Evolutionary conservation across 495 filamentous ascomycete species (phyloP), one percentile per base, ranked within the genome.

Genomic region (Aspergillus wentii): DNA sequence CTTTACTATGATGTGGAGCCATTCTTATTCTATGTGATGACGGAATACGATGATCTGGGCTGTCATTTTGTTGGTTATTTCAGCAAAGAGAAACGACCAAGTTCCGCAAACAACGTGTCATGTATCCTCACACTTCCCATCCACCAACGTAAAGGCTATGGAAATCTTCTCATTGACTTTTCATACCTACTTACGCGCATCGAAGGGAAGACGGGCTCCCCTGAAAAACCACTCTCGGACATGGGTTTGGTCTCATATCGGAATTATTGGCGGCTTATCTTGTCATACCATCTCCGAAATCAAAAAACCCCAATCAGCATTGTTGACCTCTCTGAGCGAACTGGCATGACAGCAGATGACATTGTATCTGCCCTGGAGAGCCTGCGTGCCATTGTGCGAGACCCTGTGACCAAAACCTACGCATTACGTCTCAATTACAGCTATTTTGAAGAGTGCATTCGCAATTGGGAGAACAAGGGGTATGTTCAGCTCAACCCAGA

Each of bases 21-120:
- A 0, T 98, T 98, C 55, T 66, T 98, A 13, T 98, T 98, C 70
- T 98, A 98, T 61, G 88, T 98, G 31, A 91, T 98, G 74, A 95
- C 89, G 34, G 92, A 97, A 57, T 90, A 82, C 48, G 89, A 98
- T 49, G 87, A 95, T 22, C 64, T 84, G 23, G 92, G 92, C 14
- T 96, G 88, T 54, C 92, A 97, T 59, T 96, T 98, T 52, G 94
- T 98, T 29, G 92, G 92, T 13, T 98, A 98, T 56, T 98, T 98
- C 54, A 97, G 94, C 38, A 98, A 98, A 66, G 92, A 98, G 58
- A 98, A 98, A 64, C 78, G 92, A n/a, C 85, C 85, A 3, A 91
- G 86, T 57, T 90, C 86, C 30, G 84, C 86, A 43, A 95, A 97
- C 55, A 98, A 98, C 48, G 92, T 98, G 15, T 95, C 88, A 19